A percentile compares a stretch with the other conserved stretches of the same genome.
phyloP scores from a whole-genome alignment of 495 filamentous ascomycete genomes.

The Hypomontagnella monticulosa region DNA sequence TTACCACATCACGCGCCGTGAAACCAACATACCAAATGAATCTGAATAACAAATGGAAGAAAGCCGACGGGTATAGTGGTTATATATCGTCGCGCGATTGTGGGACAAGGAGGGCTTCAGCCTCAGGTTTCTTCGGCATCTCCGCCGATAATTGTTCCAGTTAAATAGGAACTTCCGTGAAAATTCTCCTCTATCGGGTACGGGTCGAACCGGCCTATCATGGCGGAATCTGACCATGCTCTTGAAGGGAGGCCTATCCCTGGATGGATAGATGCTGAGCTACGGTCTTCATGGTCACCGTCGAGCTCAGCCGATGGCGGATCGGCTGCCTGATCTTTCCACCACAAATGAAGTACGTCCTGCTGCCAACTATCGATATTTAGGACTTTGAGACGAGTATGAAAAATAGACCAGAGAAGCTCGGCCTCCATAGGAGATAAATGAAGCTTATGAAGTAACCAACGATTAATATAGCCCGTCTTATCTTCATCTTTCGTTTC shows the following conservation, averaged over 20 bases:
- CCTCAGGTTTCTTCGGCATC: neutral
- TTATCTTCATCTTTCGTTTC: conserved; percentile 43
- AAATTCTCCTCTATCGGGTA: conserved; percentile 28
- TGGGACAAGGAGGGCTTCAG: neutral
- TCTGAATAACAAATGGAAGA: neutral
- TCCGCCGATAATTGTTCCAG: no score
- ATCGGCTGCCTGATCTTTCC: conserved; percentile 49
- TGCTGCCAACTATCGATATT: conserved; percentile 57
- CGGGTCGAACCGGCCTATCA: conserved; percentile 27
- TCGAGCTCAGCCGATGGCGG: conserved; percentile 33
- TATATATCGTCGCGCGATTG: conserved; percentile 12
- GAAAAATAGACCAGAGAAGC: conserved; percentile 52
- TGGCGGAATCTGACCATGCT: conserved; percentile 31
- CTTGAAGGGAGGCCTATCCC: conserved; percentile 31
- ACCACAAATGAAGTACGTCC: conserved; percentile 57
- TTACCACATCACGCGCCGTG: conserved; percentile 6
- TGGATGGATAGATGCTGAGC: conserved; percentile 34
- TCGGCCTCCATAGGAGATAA: conserved; percentile 55
- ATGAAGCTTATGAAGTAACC: conserved; percentile 58
- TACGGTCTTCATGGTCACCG: conserved; percentile 36
- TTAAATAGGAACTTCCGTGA: neutral
- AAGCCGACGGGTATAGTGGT: neutral
- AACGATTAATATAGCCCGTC: conserved; percentile 56
- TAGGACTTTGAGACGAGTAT: conserved; percentile 46
- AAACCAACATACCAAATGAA: conserved; percentile 1